These are phyloP conservation scores for Starmera pachycereana DNA, from an alignment of 805 yeast genomes.

Conservation along the genomic window DNA sequence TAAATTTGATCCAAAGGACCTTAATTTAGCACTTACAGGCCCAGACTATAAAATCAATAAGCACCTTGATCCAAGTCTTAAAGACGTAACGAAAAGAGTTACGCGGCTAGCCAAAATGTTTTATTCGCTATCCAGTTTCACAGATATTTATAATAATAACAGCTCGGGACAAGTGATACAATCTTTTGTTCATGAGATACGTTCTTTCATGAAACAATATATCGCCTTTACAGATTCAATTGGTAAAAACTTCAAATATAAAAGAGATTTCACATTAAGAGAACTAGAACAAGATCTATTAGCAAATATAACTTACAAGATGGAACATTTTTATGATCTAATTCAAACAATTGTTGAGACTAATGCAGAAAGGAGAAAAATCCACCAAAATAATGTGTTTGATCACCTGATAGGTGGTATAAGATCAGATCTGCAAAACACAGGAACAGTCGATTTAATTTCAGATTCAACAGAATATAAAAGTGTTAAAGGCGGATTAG, in stretches of 20 bases:
- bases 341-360: constrained; percentile 38
- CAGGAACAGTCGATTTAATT: constrained; percentile 38
- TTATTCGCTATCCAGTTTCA: constrained; percentile 46
- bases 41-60: constrained; percentile 71
- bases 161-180: constrained; percentile 65
- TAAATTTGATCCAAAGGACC: constrained; percentile 37
- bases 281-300: constrained; percentile 43
- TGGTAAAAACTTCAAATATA: constrained; percentile 42
- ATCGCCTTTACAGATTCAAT: constrained; percentile 26
- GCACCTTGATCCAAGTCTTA: constrained; percentile 62
- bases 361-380: constrained; percentile 28
- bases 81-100: constrained; percentile 55
- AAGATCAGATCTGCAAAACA: constrained; percentile 24
- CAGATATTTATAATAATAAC: constrained; percentile 44
- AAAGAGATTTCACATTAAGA: constrained; percentile 46
- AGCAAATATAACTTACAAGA: constrained; percentile 24
- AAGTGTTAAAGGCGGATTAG: constrained; percentile 69
- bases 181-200: constrained; percentile 53
- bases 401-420: constrained; percentile 33
- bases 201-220: constrained; percentile 30
- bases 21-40: constrained; percentile 40
- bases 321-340: constrained; percentile 51
- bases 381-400: constrained; percentile 24
- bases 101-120: constrained; percentile 55
- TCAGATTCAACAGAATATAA: constrained; percentile 43